Evolutionary conservation across 768 basidiomycete species (phyloP).

Genomic region (Rhodotorula graminis): DNA sequence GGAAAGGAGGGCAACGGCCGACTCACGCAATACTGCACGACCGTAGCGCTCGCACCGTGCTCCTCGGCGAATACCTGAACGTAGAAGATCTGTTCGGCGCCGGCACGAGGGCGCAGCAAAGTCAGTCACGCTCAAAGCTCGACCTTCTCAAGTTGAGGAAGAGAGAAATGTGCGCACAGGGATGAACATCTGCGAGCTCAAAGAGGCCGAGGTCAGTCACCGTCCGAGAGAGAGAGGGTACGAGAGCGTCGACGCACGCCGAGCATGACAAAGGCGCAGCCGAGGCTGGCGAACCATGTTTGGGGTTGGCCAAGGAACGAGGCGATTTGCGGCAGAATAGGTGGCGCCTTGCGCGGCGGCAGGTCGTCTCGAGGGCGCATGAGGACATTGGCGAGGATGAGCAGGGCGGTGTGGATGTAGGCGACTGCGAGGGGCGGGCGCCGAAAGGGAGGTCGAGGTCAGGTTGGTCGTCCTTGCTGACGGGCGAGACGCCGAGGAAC

Average conservation of each 20-base stretch:
- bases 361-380: slow-evolving; percentile 46
- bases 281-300: slow-evolving; percentile 1
- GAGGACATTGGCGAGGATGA: slow-evolving; percentile 65
- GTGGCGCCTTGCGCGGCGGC: background rate
- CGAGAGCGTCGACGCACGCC: background rate
- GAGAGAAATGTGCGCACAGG: background rate
- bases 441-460: too few relatives aligned
- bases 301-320: slow-evolving; percentile 44
- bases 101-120: too few relatives aligned
- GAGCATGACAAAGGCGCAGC: slow-evolving; percentile 6
- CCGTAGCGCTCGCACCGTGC: background rate
- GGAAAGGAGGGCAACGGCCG: background rate
- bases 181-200: slow-evolving; percentile 11
- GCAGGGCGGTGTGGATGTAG: slow-evolving; percentile 52
- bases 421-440: background rate
- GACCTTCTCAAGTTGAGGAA: too few relatives aligned
- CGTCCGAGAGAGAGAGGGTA: background rate
- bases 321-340: background rate
- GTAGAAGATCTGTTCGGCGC: background rate
- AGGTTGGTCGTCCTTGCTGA: background rate
- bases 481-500: background rate
- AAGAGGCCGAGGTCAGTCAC: too few relatives aligned
- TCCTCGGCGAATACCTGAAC: background rate
- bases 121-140: too few relatives aligned
- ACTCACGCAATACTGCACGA: background rate